These are phyloP conservation scores for Alternaria viburni DNA, from an alignment of 2,329 filamentous ascomycete species.

Conservation along the genomic window DNA sequence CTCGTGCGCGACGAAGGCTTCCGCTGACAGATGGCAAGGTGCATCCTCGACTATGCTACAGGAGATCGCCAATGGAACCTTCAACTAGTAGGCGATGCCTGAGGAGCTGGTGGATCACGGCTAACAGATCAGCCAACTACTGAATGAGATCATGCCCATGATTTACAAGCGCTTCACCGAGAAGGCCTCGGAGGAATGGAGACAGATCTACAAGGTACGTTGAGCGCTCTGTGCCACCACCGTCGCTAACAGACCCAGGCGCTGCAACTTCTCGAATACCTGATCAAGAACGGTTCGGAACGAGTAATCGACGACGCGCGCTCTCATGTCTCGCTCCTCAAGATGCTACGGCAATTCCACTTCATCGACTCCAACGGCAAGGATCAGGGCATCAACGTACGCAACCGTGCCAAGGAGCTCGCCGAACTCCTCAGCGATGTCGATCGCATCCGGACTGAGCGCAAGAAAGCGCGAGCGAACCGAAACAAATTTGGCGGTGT, in stretches of 20 bases:
- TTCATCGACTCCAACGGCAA: constrained; percentile 96
- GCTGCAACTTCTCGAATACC: constrained; percentile 92
- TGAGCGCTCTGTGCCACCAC: neutral
- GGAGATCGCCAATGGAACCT: constrained; percentile 96
- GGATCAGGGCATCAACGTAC: constrained; percentile 96
- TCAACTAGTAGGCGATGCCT: constrained; percentile 80
- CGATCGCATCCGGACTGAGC: constrained; percentile 75
- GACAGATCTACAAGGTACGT: constrained; percentile 94
- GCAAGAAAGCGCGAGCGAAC: constrained; percentile 88
- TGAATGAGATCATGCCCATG: constrained; percentile 99
- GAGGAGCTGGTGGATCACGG: neutral
- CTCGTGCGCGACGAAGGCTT: constrained; percentile 52
- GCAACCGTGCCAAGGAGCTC: constrained; percentile 94
- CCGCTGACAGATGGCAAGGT: constrained; percentile 47
- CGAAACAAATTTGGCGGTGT: constrained; percentile 96
- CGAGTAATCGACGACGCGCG: constrained; percentile 96
- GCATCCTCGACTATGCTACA: constrained; percentile 90
- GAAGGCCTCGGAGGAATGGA: constrained; percentile 97
- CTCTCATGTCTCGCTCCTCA: constrained; percentile 90
- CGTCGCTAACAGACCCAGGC: constrained; percentile 52
- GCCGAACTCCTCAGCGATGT: constrained; percentile 93
- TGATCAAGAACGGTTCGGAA: constrained; percentile 98
- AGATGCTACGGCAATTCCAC: constrained; percentile 99
- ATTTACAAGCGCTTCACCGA: constrained; percentile 99
- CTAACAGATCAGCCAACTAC: constrained; percentile 72